Evolutionary conservation across 805 yeast species (phyloP).

Genomic region (Yamadazyma sp.): DNA sequence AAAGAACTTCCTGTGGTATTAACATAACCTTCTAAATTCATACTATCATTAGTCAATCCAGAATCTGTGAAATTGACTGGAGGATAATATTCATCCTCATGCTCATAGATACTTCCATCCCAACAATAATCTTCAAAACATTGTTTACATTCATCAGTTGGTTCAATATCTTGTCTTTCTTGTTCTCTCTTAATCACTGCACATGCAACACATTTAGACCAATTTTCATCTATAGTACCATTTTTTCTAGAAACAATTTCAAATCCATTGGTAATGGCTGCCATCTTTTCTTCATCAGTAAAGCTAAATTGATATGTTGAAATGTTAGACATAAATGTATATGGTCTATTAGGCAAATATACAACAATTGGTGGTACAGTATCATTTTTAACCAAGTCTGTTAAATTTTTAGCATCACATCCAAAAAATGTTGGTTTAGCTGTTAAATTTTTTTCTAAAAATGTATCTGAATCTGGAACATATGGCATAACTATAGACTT

Average conservation of each 20-base stretch:
- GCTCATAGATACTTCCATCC: conserved; percentile 27
- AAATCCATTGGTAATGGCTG: conserved; percentile 35
- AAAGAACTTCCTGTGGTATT: no score
- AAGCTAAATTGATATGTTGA: conserved; percentile 32
- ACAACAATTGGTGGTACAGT: conserved; percentile 37
- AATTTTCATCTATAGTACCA: conserved; percentile 33
- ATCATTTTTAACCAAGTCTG: conserved; percentile 33
- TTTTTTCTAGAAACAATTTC: conserved; percentile 32
- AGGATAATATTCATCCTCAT: conserved; percentile 14
- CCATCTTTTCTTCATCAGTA: conserved; percentile 33
- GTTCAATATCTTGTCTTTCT: conserved; percentile 36
- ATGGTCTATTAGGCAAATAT: conserved; percentile 39
- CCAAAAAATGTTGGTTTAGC: conserved; percentile 43
- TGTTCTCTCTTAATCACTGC: conserved; percentile 39
- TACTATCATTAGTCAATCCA: conserved; percentile 26
- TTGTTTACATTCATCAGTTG: conserved; percentile 32
- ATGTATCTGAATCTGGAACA: conserved; percentile 34
- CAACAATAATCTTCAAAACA: conserved; percentile 39
- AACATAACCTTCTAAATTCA: neutral
- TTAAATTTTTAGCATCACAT: conserved; percentile 35
- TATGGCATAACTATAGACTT: conserved; percentile 31
- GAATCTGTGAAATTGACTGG: conserved; percentile 27
- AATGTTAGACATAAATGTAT: conserved; percentile 29
- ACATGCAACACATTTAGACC: conserved; percentile 40
- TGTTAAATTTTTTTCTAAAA: conserved; percentile 30